Base-by-base conservation (phyloP, 352 stramenopile species). In the Chrysophaeum taylorii region DNA sequence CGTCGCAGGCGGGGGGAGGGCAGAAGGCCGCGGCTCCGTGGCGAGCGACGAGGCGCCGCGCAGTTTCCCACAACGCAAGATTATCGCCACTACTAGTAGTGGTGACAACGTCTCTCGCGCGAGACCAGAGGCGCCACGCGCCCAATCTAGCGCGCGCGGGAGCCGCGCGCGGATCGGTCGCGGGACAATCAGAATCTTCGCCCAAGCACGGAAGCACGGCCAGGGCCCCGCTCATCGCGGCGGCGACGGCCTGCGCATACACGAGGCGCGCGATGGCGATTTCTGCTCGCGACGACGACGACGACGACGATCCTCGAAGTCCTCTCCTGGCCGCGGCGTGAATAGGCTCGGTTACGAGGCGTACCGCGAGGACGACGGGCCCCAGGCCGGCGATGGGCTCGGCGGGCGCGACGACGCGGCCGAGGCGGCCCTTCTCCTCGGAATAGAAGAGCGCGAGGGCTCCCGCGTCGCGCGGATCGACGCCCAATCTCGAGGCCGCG, bases 171-270 rank as follows among this genome's bases (percentile, higher is more conserved):
- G 18, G n/a, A 4, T 35, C 37, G 12, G 48, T n/a, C 21, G 42
- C 41, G 0, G 52, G 25, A 42, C 25, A 15, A 4, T 90, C 84
- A 62, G 45, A 54, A 78, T 75, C 50, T 85, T 78, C 70, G 84
- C 70, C 0, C 57, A 75, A 52, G 76, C 75, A 33, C 85, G 79
- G 53, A 70, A 70, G 27, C 68, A 74, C 31, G 48, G 54, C 31
- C 74, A 43, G 63, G 73, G 70, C 60, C 61, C 74, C 63, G 72
- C 70, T 63, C 53, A 76, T n/a, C 67, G 78, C 27, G 69, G 75
- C 21, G 70, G 62, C n/a, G 74, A 54, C 25, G 79, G 73, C 31
- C 45, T 57, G 45, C 12, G 45, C 45, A 25, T 57, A 57, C 18
- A 57, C 33, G 57, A 66, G 57, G 1, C 57, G 31, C 15, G 12